A percentile compares a stretch with the other conserved stretches of the same genome.
Evolutionary conservation across 139 green algal genomes (phyloP).

Genomic region (Coelastrella sp.): DNA sequence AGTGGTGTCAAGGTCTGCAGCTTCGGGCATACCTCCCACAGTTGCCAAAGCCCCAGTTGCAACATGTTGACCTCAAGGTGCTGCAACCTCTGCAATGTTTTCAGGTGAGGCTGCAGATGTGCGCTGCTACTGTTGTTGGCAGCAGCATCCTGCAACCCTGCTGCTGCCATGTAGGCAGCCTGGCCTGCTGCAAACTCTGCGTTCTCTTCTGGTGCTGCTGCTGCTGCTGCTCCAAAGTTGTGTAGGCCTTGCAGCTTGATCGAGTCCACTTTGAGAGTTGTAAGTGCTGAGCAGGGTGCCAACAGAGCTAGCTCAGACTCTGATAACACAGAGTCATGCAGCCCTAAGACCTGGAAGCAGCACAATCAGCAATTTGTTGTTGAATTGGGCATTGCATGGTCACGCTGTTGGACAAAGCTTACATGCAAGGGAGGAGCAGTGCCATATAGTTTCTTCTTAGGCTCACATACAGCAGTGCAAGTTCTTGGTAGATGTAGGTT

Average conservation of each 20-base stretch:
- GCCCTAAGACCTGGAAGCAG: slow-evolving; percentile 19
- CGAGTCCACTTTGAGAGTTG: neutral
- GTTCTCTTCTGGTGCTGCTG: neutral
- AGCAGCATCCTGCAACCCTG: neutral
- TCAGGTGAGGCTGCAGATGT: neutral
- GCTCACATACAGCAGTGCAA: too few species aligned
- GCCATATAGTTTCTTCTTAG: too few species aligned
- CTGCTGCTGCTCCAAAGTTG: neutral
- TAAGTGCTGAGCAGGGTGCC: neutral
- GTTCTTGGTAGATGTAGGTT: too few species aligned
- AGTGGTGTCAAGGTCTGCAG: neutral
- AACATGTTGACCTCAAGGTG: slow-evolving; percentile 24
- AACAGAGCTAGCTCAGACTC: slow-evolving; percentile 10
- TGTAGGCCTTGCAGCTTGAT: neutral
- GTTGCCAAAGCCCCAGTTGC: slow-evolving; percentile 15
- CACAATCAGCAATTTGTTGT: neutral
- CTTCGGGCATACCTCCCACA: neutral
- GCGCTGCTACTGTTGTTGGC: neutral
- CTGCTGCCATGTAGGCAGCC: neutral
- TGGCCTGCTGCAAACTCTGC: neutral
- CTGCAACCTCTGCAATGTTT: neutral
- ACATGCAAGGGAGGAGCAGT: too few species aligned
- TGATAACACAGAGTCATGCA: slow-evolving; percentile 38
- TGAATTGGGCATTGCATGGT: too few species aligned
- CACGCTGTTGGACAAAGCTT: too few species aligned